Evolutionary conservation across 2,329 filamentous ascomycete species (phyloP).

Genomic region (Colletotrichum brevisporum): DNA sequence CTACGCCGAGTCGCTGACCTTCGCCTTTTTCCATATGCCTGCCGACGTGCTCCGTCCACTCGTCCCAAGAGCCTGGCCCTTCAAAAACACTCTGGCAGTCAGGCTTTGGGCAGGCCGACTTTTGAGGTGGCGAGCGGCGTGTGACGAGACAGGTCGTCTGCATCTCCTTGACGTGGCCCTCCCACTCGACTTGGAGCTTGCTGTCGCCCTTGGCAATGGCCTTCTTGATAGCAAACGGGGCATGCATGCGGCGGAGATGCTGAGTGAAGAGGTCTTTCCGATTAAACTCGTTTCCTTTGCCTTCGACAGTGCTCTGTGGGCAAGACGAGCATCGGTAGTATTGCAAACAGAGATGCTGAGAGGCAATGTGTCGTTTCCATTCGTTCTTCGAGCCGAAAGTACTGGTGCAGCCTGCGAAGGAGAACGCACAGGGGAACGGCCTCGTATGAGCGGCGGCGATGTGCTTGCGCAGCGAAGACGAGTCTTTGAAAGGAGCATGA

Average conservation of each 20-base stretch:
- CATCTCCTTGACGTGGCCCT: slow-evolving; percentile 76
- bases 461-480: slow-evolving; percentile 75
- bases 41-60: slow-evolving; percentile 93
- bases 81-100: slow-evolving; percentile 82
- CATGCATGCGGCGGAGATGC: slow-evolving; percentile 94
- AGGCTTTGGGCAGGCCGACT: slow-evolving; percentile 77
- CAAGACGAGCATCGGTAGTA: slow-evolving; percentile 77
- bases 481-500: slow-evolving; percentile 77
- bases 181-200: slow-evolving; percentile 74
- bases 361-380: slow-evolving; percentile 95
- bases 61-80: slow-evolving; percentile 84
- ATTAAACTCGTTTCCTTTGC: slow-evolving; percentile 83
- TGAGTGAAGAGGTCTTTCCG: slow-evolving; percentile 97
- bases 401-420: slow-evolving; percentile 84
- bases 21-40: slow-evolving; percentile 87
- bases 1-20: slow-evolving; percentile 69
- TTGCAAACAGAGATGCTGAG: slow-evolving; percentile 84
- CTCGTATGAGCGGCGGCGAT: slow-evolving; percentile 78
- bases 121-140: slow-evolving; percentile 77
- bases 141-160: slow-evolving; percentile 80
- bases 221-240: slow-evolving; percentile 75
- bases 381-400: slow-evolving; percentile 96
- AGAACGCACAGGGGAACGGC: slow-evolving; percentile 88
- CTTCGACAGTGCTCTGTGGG: slow-evolving; percentile 66
- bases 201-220: slow-evolving; percentile 69